Evolutionary conservation across 495 filamentous ascomycete species (phyloP).

Genomic region (Hapsidospora chrysogenum): DNA sequence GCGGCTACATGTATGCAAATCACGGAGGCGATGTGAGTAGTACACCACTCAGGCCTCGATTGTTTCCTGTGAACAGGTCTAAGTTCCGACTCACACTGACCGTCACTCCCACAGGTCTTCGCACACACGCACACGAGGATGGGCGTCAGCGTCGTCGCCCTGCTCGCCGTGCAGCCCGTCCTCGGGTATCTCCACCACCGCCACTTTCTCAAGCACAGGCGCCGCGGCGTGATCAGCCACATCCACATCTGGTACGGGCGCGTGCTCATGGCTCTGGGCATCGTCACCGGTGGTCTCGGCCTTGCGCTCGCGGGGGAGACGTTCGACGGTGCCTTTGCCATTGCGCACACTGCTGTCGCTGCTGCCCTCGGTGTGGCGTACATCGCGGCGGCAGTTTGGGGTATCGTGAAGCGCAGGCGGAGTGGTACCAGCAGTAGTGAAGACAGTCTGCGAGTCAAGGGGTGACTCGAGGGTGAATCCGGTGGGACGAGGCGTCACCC

Average conservation of each 20-base stretch:
- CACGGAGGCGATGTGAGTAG: slow-evolving; percentile 19
- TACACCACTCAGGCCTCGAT: neutral
- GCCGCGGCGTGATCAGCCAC: slow-evolving; percentile 36
- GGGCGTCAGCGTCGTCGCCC: slow-evolving; percentile 39
- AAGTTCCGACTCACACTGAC: neutral
- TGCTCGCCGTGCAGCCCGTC: slow-evolving; percentile 47
- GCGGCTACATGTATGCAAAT: slow-evolving; percentile 36
- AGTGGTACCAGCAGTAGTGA: too few species aligned
- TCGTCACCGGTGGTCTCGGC: slow-evolving; percentile 58
- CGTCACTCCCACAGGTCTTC: slow-evolving; percentile 14
- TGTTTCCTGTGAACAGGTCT: neutral
- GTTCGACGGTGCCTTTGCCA: slow-evolving; percentile 25
- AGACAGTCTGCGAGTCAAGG: too few species aligned
- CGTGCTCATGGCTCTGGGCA: slow-evolving; percentile 39
- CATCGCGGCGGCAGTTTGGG: too few species aligned
- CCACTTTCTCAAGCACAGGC: slow-evolving; percentile 27
- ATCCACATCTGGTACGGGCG: slow-evolving; percentile 59
- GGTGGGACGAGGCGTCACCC: too few species aligned
- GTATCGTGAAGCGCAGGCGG: too few species aligned
- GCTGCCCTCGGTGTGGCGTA: too few species aligned
- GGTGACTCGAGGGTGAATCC: too few species aligned
- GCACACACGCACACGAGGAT: slow-evolving; percentile 27
- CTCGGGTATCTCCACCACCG: slow-evolving; percentile 49
- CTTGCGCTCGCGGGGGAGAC: slow-evolving; percentile 31
- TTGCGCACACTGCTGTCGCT: slow-evolving; percentile 44